These are phyloP conservation scores for Colletotrichum sp. DNA, from an alignment of 2,329 filamentous ascomycete species.

Conservation along the genomic window DNA sequence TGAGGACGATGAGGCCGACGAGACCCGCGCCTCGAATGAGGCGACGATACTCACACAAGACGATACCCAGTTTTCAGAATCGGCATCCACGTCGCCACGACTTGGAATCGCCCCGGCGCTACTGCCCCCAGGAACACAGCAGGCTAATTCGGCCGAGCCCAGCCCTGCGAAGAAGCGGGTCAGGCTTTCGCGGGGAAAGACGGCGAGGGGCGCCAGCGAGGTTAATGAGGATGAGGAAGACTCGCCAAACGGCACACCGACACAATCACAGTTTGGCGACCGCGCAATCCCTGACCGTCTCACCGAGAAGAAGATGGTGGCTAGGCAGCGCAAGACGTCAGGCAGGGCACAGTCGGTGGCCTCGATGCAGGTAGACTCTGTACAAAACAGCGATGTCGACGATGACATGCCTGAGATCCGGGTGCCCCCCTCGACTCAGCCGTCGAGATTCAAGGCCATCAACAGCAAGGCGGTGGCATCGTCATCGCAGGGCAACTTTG, in stretches of 20 bases:
- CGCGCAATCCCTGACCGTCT: constrained; percentile 11
- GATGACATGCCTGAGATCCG: constrained; percentile 16
- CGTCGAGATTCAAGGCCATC: background rate
- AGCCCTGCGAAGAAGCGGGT: constrained; percentile 14
- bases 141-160: background rate
- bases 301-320: constrained; percentile 4
- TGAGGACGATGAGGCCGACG: background rate
- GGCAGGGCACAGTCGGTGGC: background rate
- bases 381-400: constrained; percentile 12
- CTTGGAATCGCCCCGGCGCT: background rate
- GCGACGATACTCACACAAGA: background rate
- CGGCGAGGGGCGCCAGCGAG: background rate
- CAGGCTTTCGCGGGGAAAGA: constrained; percentile 1
- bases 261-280: background rate
- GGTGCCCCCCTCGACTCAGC: constrained; percentile 3
- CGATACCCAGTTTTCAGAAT: background rate
- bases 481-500: background rate
- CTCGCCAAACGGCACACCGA: background rate
- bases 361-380: constrained; percentile 3
- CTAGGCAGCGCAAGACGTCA: background rate
- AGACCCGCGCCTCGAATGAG: background rate
- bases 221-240: background rate
- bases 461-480: background rate
- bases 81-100: background rate
- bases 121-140: background rate